phyloP scores from a whole-genome alignment of 768 basidiomycete genomes.

The Rhodosporidiobolus sp. region DNA sequence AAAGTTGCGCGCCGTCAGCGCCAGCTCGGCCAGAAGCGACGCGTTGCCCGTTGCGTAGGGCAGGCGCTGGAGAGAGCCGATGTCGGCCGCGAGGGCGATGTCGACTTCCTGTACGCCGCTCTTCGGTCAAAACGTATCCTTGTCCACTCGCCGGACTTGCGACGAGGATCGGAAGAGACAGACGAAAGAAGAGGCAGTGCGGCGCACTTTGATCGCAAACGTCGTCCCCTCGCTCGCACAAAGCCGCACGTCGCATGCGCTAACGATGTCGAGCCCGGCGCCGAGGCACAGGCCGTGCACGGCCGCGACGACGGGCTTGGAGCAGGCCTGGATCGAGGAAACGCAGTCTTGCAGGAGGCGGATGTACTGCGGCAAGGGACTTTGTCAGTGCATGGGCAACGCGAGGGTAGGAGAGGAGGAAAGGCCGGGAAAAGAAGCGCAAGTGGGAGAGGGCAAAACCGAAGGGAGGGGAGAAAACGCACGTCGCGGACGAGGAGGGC shows the following conservation, averaged over 20 bases:
- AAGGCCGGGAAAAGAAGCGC: not conserved
- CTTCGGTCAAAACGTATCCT: constrained; percentile 78
- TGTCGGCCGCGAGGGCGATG: constrained; percentile 79
- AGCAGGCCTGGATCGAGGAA: constrained; percentile 62
- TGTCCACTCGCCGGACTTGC: constrained; percentile 49
- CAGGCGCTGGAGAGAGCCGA: constrained; percentile 77
- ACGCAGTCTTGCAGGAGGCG: constrained; percentile 69
- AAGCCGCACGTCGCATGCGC: constrained; percentile 74
- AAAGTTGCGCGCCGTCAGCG: constrained; percentile 72
- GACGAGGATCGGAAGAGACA: constrained; percentile 1
- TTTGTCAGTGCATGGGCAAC: no score
- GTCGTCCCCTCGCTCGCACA: constrained; percentile 59
- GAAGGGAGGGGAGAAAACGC: not conserved
- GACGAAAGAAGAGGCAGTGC: not conserved
- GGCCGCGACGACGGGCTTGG: constrained; percentile 78
- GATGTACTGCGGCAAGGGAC: constrained; percentile 35
- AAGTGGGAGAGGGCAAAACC: not conserved
- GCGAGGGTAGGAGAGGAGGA: not conserved
- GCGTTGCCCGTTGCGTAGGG: constrained; percentile 74
- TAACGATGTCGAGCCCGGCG: constrained; percentile 69
- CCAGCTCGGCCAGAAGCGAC: constrained; percentile 69
- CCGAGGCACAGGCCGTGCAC: constrained; percentile 72
- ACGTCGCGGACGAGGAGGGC: constrained; percentile 54
- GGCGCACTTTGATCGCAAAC: constrained; percentile 70
- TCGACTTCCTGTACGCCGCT: constrained; percentile 73